A percentile compares a stretch with the other conserved stretches of the same genome.
phyloP scores from a whole-genome alignment of 768 basidiomycete genomes.

The Boletus sp. region DNA sequence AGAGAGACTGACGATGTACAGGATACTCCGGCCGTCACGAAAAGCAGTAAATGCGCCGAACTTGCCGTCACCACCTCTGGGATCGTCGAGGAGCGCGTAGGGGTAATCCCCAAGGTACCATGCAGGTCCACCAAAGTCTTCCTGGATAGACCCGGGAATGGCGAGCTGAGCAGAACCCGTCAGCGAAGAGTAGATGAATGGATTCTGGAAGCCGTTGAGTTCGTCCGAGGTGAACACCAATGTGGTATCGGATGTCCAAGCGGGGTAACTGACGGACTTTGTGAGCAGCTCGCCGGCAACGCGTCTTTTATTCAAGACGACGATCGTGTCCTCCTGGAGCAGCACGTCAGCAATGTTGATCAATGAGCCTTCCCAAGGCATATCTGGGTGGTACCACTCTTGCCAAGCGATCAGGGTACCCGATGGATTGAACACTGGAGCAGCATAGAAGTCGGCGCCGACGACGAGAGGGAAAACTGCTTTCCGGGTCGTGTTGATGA shows the following conservation, averaged over 20 bases:
- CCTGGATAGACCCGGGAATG: slow-evolving; percentile 38
- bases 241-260: slow-evolving; percentile 53
- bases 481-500: slow-evolving; percentile 49
- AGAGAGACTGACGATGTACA: slow-evolving; percentile 33
- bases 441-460: slow-evolving; percentile 72
- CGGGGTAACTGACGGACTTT: slow-evolving; percentile 56
- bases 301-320: slow-evolving; percentile 37
- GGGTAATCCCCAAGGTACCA: slow-evolving; percentile 52
- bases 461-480: slow-evolving; percentile 43
- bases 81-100: slow-evolving; percentile 43
- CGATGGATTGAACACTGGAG: slow-evolving; percentile 56
- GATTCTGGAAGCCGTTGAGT: slow-evolving; percentile 60
- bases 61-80: slow-evolving; percentile 15
- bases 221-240: slow-evolving; percentile 65
- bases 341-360: slow-evolving; percentile 52
- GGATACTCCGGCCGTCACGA: slow-evolving; percentile 32
- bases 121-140: slow-evolving; percentile 58
- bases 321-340: slow-evolving; percentile 20
- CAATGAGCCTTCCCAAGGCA: slow-evolving; percentile 69
- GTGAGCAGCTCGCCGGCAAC: slow-evolving; percentile 51
- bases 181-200: slow-evolving; percentile 49
- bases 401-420: slow-evolving; percentile 59
- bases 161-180: slow-evolving; percentile 28
- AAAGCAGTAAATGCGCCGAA: slow-evolving; percentile 30
- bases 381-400: slow-evolving; percentile 66